Evolutionary conservation across 2,329 filamentous ascomycete genomes (phyloP).

Genomic region (Pleomassaria siparia): DNA sequence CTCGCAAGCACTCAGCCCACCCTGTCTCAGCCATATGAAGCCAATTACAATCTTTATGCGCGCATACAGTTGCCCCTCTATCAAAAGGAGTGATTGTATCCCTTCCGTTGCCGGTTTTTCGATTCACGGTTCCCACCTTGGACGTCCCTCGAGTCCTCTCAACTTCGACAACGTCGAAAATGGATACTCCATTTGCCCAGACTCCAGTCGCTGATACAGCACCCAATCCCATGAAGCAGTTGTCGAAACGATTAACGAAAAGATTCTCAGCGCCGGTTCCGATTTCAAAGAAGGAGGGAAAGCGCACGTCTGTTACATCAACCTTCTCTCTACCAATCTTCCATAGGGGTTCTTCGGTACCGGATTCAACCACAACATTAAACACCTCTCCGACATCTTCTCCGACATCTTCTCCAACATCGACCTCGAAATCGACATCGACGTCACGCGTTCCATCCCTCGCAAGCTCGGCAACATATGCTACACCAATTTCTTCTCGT

Average conservation of each 20-base stretch:
- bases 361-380: background rate
- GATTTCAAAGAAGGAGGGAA: background rate
- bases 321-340: background rate
- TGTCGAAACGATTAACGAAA: background rate
- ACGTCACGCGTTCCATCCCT: background rate
- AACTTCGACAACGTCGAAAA: background rate
- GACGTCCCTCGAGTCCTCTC: background rate
- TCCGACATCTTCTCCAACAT: background rate
- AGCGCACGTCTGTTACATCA: background rate
- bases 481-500: too few species aligned
- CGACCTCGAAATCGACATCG: background rate
- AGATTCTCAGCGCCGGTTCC: background rate
- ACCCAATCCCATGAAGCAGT: background rate
- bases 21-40: slow-evolving; percentile 12
- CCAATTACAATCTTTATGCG: slow-evolving; percentile 13
- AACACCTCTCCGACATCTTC: background rate
- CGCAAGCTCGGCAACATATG: too few species aligned
- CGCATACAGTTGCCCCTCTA: background rate
- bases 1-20: slow-evolving; percentile 4
- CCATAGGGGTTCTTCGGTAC: background rate
- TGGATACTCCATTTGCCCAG: background rate
- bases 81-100: background rate
- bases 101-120: background rate
- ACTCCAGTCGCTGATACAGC: too few species aligned
- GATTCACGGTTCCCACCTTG: background rate